These are phyloP conservation scores for Pleurotus djamor DNA, from an alignment of 768 basidiomycete genomes.

Conservation along the genomic window DNA sequence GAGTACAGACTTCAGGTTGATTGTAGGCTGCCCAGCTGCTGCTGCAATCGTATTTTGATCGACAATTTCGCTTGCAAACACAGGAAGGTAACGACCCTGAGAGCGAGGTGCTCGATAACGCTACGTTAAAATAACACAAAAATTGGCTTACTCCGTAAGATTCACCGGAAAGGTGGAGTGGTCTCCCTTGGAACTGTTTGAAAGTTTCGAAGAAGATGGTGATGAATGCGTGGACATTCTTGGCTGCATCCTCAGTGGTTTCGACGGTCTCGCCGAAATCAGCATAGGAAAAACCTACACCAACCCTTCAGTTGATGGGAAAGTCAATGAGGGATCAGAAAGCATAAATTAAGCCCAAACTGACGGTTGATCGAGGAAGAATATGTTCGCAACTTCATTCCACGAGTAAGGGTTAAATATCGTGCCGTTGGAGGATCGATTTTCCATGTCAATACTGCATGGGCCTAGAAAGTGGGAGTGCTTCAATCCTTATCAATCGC, in stretches of 20 bases:
- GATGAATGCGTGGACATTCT: slow-evolving; percentile 73
- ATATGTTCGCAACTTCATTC: slow-evolving; percentile 66
- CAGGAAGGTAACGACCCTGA: slow-evolving; percentile 68
- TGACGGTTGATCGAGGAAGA: slow-evolving; percentile 70
- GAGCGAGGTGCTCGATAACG: background rate
- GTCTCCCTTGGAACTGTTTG: slow-evolving; percentile 63
- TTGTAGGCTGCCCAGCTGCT: slow-evolving; percentile 50
- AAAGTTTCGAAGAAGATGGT: slow-evolving; percentile 82
- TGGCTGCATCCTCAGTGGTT: slow-evolving; percentile 80
- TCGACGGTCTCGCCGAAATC: slow-evolving; percentile 67
- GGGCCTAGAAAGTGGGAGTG: slow-evolving; percentile 23
- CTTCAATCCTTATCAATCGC: background rate
- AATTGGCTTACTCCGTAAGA: slow-evolving; percentile 61
- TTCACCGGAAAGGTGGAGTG: slow-evolving; percentile 75
- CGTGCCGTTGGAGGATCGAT: slow-evolving; percentile 55
- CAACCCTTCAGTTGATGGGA: slow-evolving; percentile 38
- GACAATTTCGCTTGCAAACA: slow-evolving; percentile 75
- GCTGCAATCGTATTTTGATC: slow-evolving; percentile 61
- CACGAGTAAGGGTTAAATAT: slow-evolving; percentile 63
- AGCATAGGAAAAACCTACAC: slow-evolving; percentile 72
- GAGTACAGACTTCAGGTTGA: slow-evolving; percentile 68
- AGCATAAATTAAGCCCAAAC: slow-evolving; percentile 2
- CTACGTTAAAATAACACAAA: slow-evolving; percentile 13
- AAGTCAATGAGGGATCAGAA: background rate
- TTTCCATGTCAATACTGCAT: slow-evolving; percentile 53